Base-by-base conservation (phyloP, 1,284 basidiomycete genomes). In the Xerocomus nothofagi region DNA sequence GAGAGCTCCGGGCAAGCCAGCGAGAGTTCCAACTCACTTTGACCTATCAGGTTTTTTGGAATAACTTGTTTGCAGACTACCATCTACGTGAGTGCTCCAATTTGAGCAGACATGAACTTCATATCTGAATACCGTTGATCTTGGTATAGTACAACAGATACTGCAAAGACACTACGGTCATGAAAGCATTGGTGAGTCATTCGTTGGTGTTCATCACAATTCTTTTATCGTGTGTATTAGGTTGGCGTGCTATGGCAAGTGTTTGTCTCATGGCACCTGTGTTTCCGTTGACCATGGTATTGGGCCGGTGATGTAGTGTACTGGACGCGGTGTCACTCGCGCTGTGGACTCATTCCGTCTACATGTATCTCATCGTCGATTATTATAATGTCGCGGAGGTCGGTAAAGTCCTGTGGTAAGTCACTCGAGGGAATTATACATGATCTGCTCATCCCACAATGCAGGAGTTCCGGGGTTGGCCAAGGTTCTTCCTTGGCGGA, bases 21-120 rank as follows among this genome's bases (percentile, higher is more conserved):
- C 3, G 12, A 44, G 27, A 8, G 24, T 3, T 10, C 21, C 27
- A n/a, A 18, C 6, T 27, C 29, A 17, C 4, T n/a, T n/a, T n/a
- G n/a, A 36, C 26, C 30, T 6, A 2, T 15, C 18, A 54, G 53
- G 7, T 55, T 54, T 12, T 33, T 55, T 6, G 46, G 53, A 15
- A 44, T 51, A 11, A 54, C 46, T 14, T 39, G 43, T 23, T 44
- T 44, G n/a, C 50, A 52, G 18, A 50, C 50, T 3, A 21, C 14
- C 3, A 44, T 40, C 17, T 52, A 52, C n/a, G 50, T 52, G 9
- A 34, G 46, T 47, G 6, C 5, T 24, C 14, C 30, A 6, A 14
- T 14, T 6, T 21, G 15, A 30, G 23, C 31, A 14, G 7, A 7
- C 18, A 34, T 18, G 18, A 18, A 30, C 3, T 17, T 18, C 21